These are phyloP conservation scores for Apiospora malaysiana DNA, from an alignment of 2,329 filamentous ascomycete genomes.

Conservation along the genomic window DNA sequence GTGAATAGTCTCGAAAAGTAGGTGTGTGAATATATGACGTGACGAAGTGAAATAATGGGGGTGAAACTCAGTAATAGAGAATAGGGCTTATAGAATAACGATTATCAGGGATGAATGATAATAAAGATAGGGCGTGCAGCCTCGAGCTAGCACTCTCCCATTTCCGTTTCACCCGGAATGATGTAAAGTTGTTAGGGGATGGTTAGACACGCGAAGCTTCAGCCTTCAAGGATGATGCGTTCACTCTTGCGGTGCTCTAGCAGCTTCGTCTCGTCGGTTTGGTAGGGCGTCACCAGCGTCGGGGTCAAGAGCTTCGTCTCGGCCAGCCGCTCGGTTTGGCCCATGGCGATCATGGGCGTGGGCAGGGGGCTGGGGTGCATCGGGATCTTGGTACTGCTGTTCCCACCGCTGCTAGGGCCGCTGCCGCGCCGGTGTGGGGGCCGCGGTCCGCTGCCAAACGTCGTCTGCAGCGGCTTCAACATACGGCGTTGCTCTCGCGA, in stretches of 20 bases:
- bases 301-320: constrained; percentile 53
- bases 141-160: neutral
- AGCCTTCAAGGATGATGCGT: constrained; percentile 57
- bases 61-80: constrained; percentile 13
- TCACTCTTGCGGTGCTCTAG: constrained; percentile 57
- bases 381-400: neutral
- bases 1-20: no score
- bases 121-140: neutral
- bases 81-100: constrained; percentile 21
- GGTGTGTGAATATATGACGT: neutral
- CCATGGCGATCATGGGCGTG: constrained; percentile 33
- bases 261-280: constrained; percentile 40
- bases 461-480: constrained; percentile 57
- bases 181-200: neutral
- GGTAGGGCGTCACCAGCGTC: constrained; percentile 48
- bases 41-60: neutral
- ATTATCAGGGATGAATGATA: constrained; percentile 5
- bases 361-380: constrained; percentile 30
- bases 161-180: neutral
- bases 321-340: constrained; percentile 42
- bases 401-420: constrained; percentile 11
- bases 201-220: constrained; percentile 24
- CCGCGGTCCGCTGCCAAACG: constrained; percentile 31
- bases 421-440: constrained; percentile 25
- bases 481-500: constrained; percentile 66